A percentile compares a stretch with the other conserved stretches of the same genome.
phyloP scores from a whole-genome alignment of 306 rosid genomes.

The Acmispon strigosus region DNA sequence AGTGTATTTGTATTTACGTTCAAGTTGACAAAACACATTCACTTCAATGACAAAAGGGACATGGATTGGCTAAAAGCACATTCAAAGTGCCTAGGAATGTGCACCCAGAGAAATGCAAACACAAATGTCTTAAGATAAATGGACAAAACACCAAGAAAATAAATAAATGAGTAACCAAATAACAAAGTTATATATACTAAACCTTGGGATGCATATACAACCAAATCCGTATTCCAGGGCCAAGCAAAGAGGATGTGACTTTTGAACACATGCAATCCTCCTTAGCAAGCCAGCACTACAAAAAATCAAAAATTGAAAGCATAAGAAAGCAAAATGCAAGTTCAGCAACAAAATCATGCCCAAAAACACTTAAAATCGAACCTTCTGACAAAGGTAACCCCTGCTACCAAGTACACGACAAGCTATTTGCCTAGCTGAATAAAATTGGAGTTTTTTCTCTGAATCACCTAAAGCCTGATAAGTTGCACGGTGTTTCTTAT shows the following conservation, averaged over 20 bases:
- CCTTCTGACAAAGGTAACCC: conserved; percentile 96
- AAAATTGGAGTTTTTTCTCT: conserved; percentile 69
- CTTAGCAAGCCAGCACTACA: conserved; percentile 86
- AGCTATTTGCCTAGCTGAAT: conserved; percentile 87
- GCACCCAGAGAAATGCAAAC: no score
- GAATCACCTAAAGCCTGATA: conserved; percentile 70
- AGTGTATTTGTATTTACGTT: no score
- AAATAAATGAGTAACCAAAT: neutral
- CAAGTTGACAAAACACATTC: no score
- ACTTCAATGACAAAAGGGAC: no score
- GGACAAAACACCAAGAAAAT: neutral
- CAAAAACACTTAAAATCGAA: conserved; percentile 7
- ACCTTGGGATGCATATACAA: conserved; percentile 98
- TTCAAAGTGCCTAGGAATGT: no score
- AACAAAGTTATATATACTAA: conserved; percentile 1
- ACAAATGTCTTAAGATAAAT: neutral
- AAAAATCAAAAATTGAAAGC: neutral
- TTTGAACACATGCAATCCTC: conserved; percentile 90
- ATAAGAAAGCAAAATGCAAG: neutral
- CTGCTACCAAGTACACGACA: conserved; percentile 91
- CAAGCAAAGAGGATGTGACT: conserved; percentile 41
- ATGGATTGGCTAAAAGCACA: no score
- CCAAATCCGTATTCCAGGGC: conserved; percentile 75
- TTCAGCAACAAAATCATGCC: neutral
- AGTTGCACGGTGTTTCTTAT: conserved; percentile 80